Evolutionary conservation across 257 asterid genomes (phyloP).

Genomic region (Forsythia viridissima): DNA sequence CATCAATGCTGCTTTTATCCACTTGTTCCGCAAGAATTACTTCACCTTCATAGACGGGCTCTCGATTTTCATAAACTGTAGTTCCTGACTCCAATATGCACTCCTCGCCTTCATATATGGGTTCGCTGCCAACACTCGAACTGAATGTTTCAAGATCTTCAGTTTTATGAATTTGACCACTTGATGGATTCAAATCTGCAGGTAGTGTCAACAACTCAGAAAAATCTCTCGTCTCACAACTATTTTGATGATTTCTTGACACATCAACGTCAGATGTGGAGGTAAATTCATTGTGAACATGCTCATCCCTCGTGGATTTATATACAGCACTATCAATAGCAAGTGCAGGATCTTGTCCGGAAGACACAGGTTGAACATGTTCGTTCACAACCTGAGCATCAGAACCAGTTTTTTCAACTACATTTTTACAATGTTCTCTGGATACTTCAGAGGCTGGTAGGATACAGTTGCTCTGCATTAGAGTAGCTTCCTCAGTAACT

Average conservation of each 20-base stretch:
- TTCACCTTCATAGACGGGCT: constrained; percentile 97
- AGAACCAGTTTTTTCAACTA: constrained; percentile 27
- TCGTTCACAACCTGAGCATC: constrained; percentile 31
- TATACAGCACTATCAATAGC: constrained; percentile 32
- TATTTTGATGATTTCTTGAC: constrained; percentile 32
- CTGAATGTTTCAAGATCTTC: constrained; percentile 46
- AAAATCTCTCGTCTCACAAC: constrained; percentile 36
- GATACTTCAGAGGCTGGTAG: constrained; percentile 38
- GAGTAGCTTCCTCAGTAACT: constrained; percentile 33
- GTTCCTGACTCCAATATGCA: constrained; percentile 66
- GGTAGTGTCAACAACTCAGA: constrained; percentile 33
- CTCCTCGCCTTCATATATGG: constrained; percentile 94
- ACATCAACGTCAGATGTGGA: constrained; percentile 36
- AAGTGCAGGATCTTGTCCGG: constrained; percentile 32
- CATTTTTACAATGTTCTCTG: constrained; percentile 14
- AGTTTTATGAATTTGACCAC: constrained; percentile 31
- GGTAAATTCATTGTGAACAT: constrained; percentile 29
- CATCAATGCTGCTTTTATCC: constrained; percentile 37
- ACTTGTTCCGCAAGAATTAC: constrained; percentile 81
- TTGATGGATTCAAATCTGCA: constrained; percentile 44
- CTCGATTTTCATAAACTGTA: constrained; percentile 49
- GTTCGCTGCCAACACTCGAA: constrained; percentile 55
- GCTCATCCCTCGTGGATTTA: constrained; percentile 30
- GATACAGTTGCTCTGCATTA: constrained; percentile 29
- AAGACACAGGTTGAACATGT: constrained; percentile 27